These are phyloP conservation scores for Sordariomycetes sp. DNA, from an alignment of 2,329 filamentous ascomycete species.

Conservation along the genomic window DNA sequence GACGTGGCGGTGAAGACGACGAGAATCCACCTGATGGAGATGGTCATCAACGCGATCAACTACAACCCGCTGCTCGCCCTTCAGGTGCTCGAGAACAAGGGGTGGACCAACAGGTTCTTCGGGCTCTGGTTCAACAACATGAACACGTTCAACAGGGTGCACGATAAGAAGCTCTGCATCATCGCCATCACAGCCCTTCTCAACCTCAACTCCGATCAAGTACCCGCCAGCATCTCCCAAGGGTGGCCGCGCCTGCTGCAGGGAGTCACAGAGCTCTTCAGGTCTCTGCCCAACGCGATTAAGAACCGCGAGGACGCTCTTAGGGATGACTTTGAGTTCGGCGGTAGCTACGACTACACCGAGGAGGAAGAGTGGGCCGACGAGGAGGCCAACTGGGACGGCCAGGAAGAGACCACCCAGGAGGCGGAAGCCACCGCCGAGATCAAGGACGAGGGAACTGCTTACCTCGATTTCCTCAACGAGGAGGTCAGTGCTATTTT, in stretches of 20 bases:
- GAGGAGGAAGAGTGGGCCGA: constrained; percentile 77
- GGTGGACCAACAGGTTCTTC: constrained; percentile 98
- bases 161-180: constrained; percentile 98
- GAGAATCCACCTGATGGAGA: constrained; percentile 94
- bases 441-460: constrained; percentile 80
- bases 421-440: constrained; percentile 60
- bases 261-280: constrained; percentile 85
- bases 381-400: constrained; percentile 73
- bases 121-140: constrained; percentile 97
- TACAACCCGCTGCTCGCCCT: constrained; percentile 86
- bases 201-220: constrained; percentile 67
- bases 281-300: constrained; percentile 76
- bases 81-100: constrained; percentile 79
- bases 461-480: constrained; percentile 92
- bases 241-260: constrained; percentile 88
- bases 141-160: constrained; percentile 83
- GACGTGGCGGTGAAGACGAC: constrained; percentile 88
- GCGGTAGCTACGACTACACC: constrained; percentile 53
- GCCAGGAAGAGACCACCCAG: constrained; percentile 60
- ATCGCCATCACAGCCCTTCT: constrained; percentile 84
- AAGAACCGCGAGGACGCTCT: constrained; percentile 90
- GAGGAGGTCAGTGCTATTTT: constrained; percentile 56
- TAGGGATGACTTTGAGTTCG: constrained; percentile 73
- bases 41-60: constrained; percentile 96
- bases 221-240: constrained; percentile 85